Evolutionary conservation across 768 basidiomycete genomes (phyloP), one percentile per base, ranked within the genome.

Genomic region (Agaricus sinodeliciosus): DNA sequence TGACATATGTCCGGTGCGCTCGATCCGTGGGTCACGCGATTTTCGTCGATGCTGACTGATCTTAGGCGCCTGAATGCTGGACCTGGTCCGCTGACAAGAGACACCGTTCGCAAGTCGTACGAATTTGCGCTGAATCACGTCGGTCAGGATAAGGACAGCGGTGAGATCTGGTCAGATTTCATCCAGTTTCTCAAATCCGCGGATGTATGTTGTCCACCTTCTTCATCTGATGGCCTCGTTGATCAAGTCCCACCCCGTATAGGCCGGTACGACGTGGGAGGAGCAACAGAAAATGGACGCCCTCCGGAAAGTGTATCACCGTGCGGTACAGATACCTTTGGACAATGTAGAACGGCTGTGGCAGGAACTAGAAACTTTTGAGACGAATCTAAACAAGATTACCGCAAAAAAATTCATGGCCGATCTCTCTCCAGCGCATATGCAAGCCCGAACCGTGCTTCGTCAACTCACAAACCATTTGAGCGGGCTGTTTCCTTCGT

Each of bases 391-490:
- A 58, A 97, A 95, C 70, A 85, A 85, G 66, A 87, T 92, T 56
- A 95, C 94, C 31, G 94, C 95, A 12, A 97, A 98, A 68, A 96
- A 97, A 64, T 94, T 97, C 69, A 84, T 97, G 72, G 76, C 82
- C 51, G 94, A 97, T 68, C 78, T 91, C n/a, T 89, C 90, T 2
- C 90, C 93, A 5, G 81, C 87, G 2, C 88, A 97, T 65, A 94
- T 97, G 90, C 94, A 95, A 62, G 95, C 96, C 0, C 85, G 94
- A 12, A 86, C 89, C 0, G 85, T 87, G 1, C 80, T 94, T 27
- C 87, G 90, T 51, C 87, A 93, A 61, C 73, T 99, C 16, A 72
- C 80, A 26, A 80, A 83, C 51, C 81, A 87, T 57, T 77, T 90
- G 40, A 79, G 77, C 9, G 73, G 78, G 0, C 71, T 96, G 11